phyloP scores from a whole-genome alignment of 192 early-diverging fungal species.

The Gaertneriomyces sp. region DNA sequence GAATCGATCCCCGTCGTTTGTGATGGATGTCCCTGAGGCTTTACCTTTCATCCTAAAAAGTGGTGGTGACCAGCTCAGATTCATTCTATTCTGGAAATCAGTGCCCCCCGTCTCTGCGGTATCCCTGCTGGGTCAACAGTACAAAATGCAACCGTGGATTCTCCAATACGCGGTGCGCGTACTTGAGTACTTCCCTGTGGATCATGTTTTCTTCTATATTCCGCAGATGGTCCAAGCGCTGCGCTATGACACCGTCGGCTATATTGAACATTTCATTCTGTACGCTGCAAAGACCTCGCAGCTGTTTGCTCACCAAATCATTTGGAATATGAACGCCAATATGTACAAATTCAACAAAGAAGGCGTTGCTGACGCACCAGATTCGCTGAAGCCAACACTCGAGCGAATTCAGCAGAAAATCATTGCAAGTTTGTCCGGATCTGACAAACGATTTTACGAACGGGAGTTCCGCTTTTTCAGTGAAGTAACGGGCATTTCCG shows the following conservation, averaged over 20 bases:
- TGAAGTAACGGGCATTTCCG: constrained; percentile 95
- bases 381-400: constrained; percentile 82
- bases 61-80: constrained; percentile 26
- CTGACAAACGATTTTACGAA: constrained; percentile 87
- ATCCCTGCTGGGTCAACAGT: constrained; percentile 68
- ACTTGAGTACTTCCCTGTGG: constrained; percentile 84
- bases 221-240: constrained; percentile 98
- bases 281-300: constrained; percentile 91
- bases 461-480: constrained; percentile 96
- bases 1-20: constrained; percentile 23
- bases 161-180: constrained; percentile 93
- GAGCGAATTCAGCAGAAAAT: constrained; percentile 85
- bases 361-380: constrained; percentile 54
- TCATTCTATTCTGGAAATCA: constrained; percentile 81
- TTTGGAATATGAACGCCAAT: constrained; percentile 99
- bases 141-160: constrained; percentile 76
- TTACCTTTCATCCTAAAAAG: constrained; percentile 71
- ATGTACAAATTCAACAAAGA: constrained; percentile 75
- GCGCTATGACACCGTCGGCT: constrained; percentile 78
- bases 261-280: constrained; percentile 93
- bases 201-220: constrained; percentile 97
- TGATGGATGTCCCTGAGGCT: constrained; percentile 69
- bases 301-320: constrained; percentile 99
- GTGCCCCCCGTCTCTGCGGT: constrained; percentile 89
- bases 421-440: constrained; percentile 74